phyloP scores from a whole-genome alignment of 768 basidiomycete species.

The Suillus subaureus region DNA sequence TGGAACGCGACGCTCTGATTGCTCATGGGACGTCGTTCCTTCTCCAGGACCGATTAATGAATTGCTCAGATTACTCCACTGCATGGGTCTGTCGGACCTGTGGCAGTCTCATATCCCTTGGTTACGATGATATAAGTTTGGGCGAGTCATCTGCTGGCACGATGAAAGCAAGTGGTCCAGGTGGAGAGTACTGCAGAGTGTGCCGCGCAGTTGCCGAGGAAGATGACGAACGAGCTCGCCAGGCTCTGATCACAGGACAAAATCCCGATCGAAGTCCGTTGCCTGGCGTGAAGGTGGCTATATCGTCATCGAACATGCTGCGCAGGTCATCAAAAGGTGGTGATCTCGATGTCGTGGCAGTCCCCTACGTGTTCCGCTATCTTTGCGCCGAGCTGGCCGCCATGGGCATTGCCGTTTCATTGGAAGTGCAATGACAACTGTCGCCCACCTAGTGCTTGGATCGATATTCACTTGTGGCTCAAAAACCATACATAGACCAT shows the following conservation, averaged over 20 bases:
- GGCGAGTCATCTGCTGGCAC: conserved; percentile 59
- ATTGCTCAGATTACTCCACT: conserved; percentile 99
- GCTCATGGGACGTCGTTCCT: conserved; percentile 99
- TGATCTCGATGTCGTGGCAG: conserved; percentile 91
- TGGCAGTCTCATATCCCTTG: conserved; percentile 93
- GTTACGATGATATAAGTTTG: conserved; percentile 86
- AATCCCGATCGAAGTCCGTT: conserved; percentile 41
- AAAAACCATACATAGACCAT: conserved; percentile 20
- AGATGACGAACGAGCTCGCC: conserved; percentile 62
- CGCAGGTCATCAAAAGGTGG: conserved; percentile 63
- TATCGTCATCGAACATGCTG: conserved; percentile 70
- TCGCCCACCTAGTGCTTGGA: not conserved
- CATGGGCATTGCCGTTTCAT: conserved; percentile 93
- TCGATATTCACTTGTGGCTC: conserved; percentile 5
- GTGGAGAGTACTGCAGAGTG: conserved; percentile 95
- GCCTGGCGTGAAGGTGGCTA: conserved; percentile 62
- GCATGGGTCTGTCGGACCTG: conserved; percentile 99
- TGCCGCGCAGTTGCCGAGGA: conserved; percentile 76
- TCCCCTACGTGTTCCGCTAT: conserved; percentile 94
- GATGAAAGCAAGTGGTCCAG: conserved; percentile 65
- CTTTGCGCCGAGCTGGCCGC: conserved; percentile 96
- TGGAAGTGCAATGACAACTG: conserved; percentile 62
- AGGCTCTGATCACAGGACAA: conserved; percentile 59
- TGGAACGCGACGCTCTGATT: conserved; percentile 98
- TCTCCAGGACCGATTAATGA: conserved; percentile 98